Conservation (phyloP, 23 red algal species). For the Pyropia haitanensis region DNA sequence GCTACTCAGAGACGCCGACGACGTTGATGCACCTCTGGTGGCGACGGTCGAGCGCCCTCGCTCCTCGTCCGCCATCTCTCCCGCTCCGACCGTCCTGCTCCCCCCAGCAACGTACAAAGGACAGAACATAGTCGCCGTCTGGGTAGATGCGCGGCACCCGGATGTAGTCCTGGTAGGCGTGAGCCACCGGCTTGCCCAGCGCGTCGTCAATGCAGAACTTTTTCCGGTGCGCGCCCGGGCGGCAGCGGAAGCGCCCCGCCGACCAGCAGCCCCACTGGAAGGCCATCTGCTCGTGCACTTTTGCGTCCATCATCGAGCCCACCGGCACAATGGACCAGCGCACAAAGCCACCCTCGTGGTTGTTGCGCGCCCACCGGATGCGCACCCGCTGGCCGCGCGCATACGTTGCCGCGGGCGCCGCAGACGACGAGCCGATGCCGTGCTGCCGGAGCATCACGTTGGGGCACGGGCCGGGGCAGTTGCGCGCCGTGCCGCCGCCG, state of each 20-base stretch:
- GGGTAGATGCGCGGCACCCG: constrained; percentile 32
- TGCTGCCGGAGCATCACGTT: constrained; percentile 13
- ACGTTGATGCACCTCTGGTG: too few relatives aligned
- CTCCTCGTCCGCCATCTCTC: too few relatives aligned
- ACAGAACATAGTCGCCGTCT: constrained; percentile 44
- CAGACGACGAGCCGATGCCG: constrained; percentile 23
- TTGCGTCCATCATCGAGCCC: constrained; percentile 16
- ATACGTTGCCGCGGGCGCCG: background rate
- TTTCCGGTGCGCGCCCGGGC: too few relatives aligned
- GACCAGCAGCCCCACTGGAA: constrained; percentile 45
- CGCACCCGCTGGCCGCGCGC: constrained; percentile 1
- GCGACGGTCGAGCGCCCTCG: too few relatives aligned
- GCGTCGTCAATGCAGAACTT: constrained; percentile 24
- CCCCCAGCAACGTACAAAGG: too few relatives aligned
- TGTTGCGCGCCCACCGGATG: constrained; percentile 22
- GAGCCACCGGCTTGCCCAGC: constrained; percentile 10
- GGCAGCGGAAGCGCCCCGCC: constrained; percentile 12
- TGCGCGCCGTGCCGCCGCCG: too few relatives aligned
- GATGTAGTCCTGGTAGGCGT: constrained; percentile 21
- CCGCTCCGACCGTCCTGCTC: too few relatives aligned
- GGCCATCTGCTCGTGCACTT: constrained; percentile 26
- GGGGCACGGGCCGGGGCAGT: constrained; percentile 54
- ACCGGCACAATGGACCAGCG: constrained; percentile 35
- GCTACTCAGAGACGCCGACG: too few relatives aligned
- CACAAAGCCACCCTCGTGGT: constrained; percentile 53